Percentiles rank a stretch among this genome's conserved stretches.
These are phyloP conservation scores for Pestalotiopsis sp. DNA, from an alignment of 2,329 filamentous ascomycete genomes.

Conservation along the genomic window DNA sequence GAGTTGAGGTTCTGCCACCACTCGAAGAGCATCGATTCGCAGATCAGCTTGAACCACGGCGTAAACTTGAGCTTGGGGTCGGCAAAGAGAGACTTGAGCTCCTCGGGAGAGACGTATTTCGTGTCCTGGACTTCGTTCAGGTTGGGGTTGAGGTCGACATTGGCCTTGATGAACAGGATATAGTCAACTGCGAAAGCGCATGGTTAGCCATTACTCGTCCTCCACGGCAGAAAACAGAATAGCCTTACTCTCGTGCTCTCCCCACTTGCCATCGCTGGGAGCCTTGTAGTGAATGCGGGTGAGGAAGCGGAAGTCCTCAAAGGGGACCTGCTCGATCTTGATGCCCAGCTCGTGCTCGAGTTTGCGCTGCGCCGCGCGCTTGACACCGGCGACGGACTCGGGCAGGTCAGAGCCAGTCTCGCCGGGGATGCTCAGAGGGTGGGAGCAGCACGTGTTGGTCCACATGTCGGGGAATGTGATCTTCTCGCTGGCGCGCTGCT, in stretches of 20 bases:
- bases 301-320: constrained; percentile 90
- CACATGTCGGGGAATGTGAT: constrained; percentile 99
- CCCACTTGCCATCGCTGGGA: constrained; percentile 96
- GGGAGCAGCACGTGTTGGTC: constrained; percentile 99
- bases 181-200: constrained; percentile 74
- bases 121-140: constrained; percentile 87
- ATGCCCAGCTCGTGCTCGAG: constrained; percentile 95
- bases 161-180: constrained; percentile 95
- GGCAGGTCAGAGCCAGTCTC: constrained; percentile 86
- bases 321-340: constrained; percentile 81
- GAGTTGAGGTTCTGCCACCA: constrained; percentile 91
- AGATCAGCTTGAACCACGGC: constrained; percentile 99
- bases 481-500: constrained; percentile 94
- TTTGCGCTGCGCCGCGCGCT: constrained; percentile 90
- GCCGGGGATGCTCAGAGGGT: constrained; percentile 86
- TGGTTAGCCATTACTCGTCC: neutral
- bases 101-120: constrained; percentile 79
- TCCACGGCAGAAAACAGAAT: neutral
- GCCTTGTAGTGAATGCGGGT: constrained; percentile 98
- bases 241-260: constrained; percentile 91
- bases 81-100: constrained; percentile 83
- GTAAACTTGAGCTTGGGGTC: constrained; percentile 85
- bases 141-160: constrained; percentile 82
- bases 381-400: constrained; percentile 82
- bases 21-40: constrained; percentile 94